Percentiles rank a stretch among this genome's conserved stretches.
Evolutionary conservation across 2,329 filamentous ascomycete species (phyloP).

Genomic region (Cercospora brassicicola): DNA sequence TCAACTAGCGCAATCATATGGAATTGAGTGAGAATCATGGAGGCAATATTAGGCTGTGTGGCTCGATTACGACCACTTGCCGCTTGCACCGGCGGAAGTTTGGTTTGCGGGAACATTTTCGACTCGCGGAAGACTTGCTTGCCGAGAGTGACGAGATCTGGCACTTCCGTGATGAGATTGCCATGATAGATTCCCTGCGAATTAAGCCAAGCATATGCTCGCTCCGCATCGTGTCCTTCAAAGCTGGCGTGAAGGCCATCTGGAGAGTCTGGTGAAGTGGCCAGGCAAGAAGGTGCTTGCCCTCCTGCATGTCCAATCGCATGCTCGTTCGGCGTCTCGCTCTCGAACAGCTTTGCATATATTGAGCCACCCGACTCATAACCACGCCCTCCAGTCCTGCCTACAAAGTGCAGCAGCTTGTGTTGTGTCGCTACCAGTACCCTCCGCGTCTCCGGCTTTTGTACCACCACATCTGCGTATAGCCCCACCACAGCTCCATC

Average conservation of each 20-base stretch:
- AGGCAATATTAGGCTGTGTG: constrained; percentile 70
- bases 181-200: constrained; percentile 86
- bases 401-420: constrained; percentile 76
- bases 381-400: constrained; percentile 69
- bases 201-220: constrained; percentile 86
- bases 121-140: constrained; percentile 74
- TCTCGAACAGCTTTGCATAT: constrained; percentile 84
- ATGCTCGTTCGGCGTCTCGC: constrained; percentile 74
- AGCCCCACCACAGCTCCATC: constrained; percentile 83
- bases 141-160: constrained; percentile 65
- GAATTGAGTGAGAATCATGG: constrained; percentile 87
- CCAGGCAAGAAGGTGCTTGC: constrained; percentile 65
- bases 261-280: constrained; percentile 70
- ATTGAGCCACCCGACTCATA: constrained; percentile 74
- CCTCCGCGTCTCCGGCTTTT: constrained; percentile 69
- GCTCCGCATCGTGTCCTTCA: constrained; percentile 49
- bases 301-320: constrained; percentile 64
- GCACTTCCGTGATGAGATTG: constrained; percentile 61
- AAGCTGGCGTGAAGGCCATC: constrained; percentile 48
- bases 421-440: constrained; percentile 78
- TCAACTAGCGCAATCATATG: constrained; percentile 84
- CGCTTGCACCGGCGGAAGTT: constrained; percentile 68
- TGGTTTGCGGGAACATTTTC: constrained; percentile 71
- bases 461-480: constrained; percentile 73
- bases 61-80: constrained; percentile 64